These are phyloP conservation scores for Coelastrella sp. DNA, from an alignment of 139 green algal species.

Conservation along the genomic window DNA sequence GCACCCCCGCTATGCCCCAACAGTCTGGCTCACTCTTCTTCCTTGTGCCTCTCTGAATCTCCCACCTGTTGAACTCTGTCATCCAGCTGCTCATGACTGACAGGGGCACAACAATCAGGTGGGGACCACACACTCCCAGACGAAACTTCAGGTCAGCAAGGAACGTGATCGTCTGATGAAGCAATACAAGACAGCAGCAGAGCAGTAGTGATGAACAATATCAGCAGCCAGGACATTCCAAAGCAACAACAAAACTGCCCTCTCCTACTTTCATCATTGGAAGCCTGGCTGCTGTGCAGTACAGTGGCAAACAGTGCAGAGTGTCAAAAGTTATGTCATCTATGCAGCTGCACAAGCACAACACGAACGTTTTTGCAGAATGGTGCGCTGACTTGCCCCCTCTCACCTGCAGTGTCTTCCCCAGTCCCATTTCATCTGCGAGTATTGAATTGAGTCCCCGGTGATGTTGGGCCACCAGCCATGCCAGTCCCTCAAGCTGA, in stretches of 20 bases:
- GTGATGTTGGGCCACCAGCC: slow-evolving; percentile 82
- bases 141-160: slow-evolving; percentile 75
- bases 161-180: slow-evolving; percentile 78
- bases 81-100: slow-evolving; percentile 92
- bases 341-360: no score
- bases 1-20: no score
- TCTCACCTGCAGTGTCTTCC: slow-evolving; percentile 82
- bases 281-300: no score
- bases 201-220: background rate
- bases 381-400: slow-evolving; percentile 38
- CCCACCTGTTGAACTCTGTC: slow-evolving; percentile 83
- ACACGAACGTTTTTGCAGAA: background rate
- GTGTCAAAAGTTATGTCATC: no score
- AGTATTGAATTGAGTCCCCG: slow-evolving; percentile 91
- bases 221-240: background rate
- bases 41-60: no score
- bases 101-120: slow-evolving; percentile 92
- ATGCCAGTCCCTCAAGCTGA: slow-evolving; percentile 91
- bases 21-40: no score
- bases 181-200: no score
- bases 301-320: no score
- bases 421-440: slow-evolving; percentile 91
- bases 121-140: slow-evolving; percentile 78
- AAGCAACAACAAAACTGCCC: no score
- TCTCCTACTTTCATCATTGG: no score